Conservation (phyloP, 352 stramenopile genomes). For the Pythium chondricola region DNA sequence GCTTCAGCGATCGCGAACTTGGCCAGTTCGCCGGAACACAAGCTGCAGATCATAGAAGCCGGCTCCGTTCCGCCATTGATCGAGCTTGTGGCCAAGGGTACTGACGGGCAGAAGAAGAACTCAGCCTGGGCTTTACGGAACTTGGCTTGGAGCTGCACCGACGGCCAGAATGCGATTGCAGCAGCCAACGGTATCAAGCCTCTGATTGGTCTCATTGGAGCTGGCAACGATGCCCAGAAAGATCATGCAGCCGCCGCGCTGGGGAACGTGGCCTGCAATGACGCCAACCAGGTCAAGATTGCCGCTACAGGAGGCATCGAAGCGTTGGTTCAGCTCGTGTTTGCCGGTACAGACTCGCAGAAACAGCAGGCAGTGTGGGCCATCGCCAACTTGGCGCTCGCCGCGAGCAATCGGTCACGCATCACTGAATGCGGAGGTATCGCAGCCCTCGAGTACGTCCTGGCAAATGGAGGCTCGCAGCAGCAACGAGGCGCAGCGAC, state of each 20-base stretch:
- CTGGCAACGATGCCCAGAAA: slow-evolving; percentile 5
- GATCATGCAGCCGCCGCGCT: slow-evolving; percentile 14
- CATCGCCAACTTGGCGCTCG: slow-evolving; percentile 12
- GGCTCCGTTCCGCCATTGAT: slow-evolving; percentile 3
- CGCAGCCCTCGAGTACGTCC: slow-evolving; percentile 2
- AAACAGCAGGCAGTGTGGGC: slow-evolving; percentile 19
- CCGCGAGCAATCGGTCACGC: background rate
- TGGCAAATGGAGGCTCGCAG: background rate
- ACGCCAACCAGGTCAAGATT: slow-evolving; percentile 10
- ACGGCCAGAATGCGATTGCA: slow-evolving; percentile 8
- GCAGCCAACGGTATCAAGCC: slow-evolving; percentile 5
- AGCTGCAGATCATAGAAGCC: slow-evolving; percentile 7
- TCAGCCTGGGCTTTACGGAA: slow-evolving; percentile 14
- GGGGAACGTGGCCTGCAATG: slow-evolving; percentile 6
- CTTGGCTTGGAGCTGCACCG: slow-evolving; percentile 12
- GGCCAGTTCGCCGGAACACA: slow-evolving; percentile 8
- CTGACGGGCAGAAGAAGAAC: slow-evolving; percentile 17
- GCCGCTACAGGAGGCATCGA: slow-evolving; percentile 4
- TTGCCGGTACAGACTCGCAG: slow-evolving; percentile 6
- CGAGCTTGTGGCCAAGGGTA: slow-evolving; percentile 5
- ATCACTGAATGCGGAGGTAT: slow-evolving; percentile 15
- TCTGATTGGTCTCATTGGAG: slow-evolving; percentile 6
- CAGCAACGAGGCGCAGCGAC: slow-evolving; percentile 8
- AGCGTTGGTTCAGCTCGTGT: slow-evolving; percentile 6
- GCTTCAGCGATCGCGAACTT: slow-evolving; percentile 15